phyloP scores from a whole-genome alignment of 495 filamentous ascomycete genomes.

The Aspergillus hancockii region DNA sequence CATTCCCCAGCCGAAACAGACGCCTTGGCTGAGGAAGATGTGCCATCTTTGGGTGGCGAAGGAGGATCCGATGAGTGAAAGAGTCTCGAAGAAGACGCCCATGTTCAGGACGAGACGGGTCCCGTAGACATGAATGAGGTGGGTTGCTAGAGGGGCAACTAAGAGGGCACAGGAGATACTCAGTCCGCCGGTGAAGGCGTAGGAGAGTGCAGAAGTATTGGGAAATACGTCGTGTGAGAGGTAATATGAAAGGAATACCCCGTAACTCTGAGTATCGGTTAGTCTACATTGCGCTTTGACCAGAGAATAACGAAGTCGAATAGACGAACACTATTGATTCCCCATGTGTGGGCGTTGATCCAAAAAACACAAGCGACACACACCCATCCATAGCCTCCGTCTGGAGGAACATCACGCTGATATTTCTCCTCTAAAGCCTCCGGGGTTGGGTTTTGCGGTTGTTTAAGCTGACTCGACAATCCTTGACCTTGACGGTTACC shows the following conservation, averaged over 20 bases:
- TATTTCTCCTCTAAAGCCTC: slow-evolving; percentile 31
- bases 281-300: slow-evolving; percentile 7
- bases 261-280: slow-evolving; percentile 46
- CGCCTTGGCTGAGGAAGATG: slow-evolving; percentile 72
- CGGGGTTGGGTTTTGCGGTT: slow-evolving; percentile 5
- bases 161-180: slow-evolving; percentile 66
- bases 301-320: not conserved
- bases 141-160: slow-evolving; percentile 64
- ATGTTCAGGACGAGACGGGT: slow-evolving; percentile 58
- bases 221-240: slow-evolving; percentile 60
- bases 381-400: slow-evolving; percentile 60
- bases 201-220: slow-evolving; percentile 58
- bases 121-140: slow-evolving; percentile 53
- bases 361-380: slow-evolving; percentile 51
- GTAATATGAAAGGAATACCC: slow-evolving; percentile 73
- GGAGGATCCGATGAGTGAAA: slow-evolving; percentile 63
- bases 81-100: slow-evolving; percentile 60
- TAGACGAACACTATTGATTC: slow-evolving; percentile 50
- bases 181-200: slow-evolving; percentile 74
- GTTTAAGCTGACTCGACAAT: slow-evolving; percentile 13
- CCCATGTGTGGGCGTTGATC: slow-evolving; percentile 60
- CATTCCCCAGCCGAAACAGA: slow-evolving; percentile 74
- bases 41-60: slow-evolving; percentile 73
- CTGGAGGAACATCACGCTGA: slow-evolving; percentile 44
- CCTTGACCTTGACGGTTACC: slow-evolving; percentile 10